Evolutionary conservation across 139 green algal genomes (phyloP), one percentile per base, ranked within the genome.

Genomic region (Gonium pectorale): DNA sequence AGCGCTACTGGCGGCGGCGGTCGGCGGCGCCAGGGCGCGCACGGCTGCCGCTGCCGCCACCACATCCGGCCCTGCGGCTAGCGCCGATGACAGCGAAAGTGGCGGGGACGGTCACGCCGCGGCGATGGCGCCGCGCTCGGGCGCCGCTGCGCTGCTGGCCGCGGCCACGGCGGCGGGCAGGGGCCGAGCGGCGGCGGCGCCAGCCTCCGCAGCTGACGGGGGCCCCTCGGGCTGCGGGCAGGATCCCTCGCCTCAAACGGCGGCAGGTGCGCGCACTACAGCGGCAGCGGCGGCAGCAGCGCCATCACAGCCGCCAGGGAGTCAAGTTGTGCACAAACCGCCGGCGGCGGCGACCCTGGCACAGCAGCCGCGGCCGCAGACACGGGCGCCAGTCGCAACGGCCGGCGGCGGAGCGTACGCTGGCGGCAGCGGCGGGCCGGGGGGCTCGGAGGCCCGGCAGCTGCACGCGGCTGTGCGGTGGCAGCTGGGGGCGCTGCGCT

Each of bases 401-500:
- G 60, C 66, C 66, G 66, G 33, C 66, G 38, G 66, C 31, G 66
- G 66, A 2, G 35, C 11, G 35, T 7, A 17, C 2, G 67, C 38
- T 22, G 41, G 71, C 7, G 31, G 49, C 71, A 6, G 49, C 3
- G 40, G 67, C 40, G 40, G 67, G 26, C 3, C 43, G 21, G n/a
- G n/a, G 4, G 72, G 0, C 3, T 51, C 51, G 8, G 72, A n/a
- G n/a, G n/a, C n/a, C n/a, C n/a, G n/a, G 22, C 37, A 38, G 6
- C 13, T 35, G 41, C 78, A 84, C 31, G 31, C 24, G 31, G 8
- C 2, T 7, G 63, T 67, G 43, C 0, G 24, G 63, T 38, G 26
- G 78, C 33, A 56, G 56, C 43, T 74, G 78, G 78, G 5, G 31
- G 63, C 63, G 78, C 24, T 84, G 35, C 21, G 31, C 43, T 40